Evolutionary conservation across 2,329 filamentous ascomycete species (phyloP), one percentile per base, ranked within the genome.

Genomic region (Endoconidiophora polonica): DNA sequence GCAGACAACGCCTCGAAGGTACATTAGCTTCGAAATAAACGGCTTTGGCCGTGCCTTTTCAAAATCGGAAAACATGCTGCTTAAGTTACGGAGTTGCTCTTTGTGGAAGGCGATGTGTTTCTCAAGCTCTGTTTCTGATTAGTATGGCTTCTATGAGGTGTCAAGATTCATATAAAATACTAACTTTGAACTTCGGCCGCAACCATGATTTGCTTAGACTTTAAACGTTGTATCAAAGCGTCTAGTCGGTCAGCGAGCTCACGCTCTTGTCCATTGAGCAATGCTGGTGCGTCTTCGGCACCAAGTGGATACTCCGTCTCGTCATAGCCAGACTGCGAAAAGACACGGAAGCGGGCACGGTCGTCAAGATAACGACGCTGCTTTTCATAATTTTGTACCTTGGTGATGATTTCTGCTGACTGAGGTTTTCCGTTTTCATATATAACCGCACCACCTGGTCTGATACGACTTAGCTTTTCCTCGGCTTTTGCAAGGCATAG

Each of bases 1-100:
- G 10, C 68, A 69, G 12, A 66, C 70, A 20, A 77, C 65, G 23
- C 74, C 74, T 36, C 73, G 69, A 3, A 77, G 65, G 1, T 66
- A 61, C 51, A 72, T 76, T 50, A 64, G 68, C 46, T 70, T 66
- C 58, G 65, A 67, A 2, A 56, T 59, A 60, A 69, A 64, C 9
- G 66, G 64, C 24, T 57, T 58, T 14, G 62, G 58, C 3, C 65
- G 60, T 16, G 60, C 62, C 53, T 67, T 66, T 47, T 65, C 56
- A 1, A 66, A 66, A 4, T 60, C 57, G 2, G 67, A 68, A 12
- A 68, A 57, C n/a, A 69, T 59, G 36, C 50, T 59, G 20, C 65
- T 62, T 5, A 69, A 55, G n/a, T 63, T 62, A 40, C 63, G 58
- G 40, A 67, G 63, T 47, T 62, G 62, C n/a, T 59, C 56, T 9